Evolutionary conservation across 495 filamentous ascomycete genomes (phyloP).

Genomic region (Corynascus novoguineensis): DNA sequence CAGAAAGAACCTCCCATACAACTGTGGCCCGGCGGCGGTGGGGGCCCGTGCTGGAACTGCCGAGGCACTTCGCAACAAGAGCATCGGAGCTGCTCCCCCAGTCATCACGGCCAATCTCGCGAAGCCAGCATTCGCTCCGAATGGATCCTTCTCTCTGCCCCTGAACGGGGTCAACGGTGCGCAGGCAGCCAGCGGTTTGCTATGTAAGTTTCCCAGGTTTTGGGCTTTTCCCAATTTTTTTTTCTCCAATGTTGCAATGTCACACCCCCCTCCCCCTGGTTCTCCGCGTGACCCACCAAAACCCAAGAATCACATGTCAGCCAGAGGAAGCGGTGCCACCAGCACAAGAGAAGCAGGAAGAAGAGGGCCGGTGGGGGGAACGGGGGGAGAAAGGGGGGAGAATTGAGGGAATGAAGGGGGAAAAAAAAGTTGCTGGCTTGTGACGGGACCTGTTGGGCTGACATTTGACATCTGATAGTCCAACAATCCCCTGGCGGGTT

Average conservation of each 20-base stretch:
- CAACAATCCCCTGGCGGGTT: slow-evolving; percentile 18
- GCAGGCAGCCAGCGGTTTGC: neutral
- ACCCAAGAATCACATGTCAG: slow-evolving; percentile 25
- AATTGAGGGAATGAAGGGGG: too few species aligned
- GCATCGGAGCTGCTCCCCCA: slow-evolving; percentile 4
- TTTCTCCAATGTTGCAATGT: neutral
- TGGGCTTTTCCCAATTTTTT: neutral
- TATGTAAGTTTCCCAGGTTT: slow-evolving; percentile 7
- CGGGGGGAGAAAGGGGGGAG: too few species aligned
- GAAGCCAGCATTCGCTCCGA: neutral
- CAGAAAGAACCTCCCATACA: slow-evolving; percentile 36
- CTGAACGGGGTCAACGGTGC: slow-evolving; percentile 6
- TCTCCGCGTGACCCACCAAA: neutral
- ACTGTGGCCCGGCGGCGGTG: slow-evolving; percentile 16
- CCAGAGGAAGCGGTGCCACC: neutral
- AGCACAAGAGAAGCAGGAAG: neutral
- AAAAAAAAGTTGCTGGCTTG: slow-evolving; percentile 4
- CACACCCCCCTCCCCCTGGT: neutral
- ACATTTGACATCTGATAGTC: slow-evolving; percentile 28
- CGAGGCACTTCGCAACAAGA: slow-evolving; percentile 36
- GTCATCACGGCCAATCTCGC: slow-evolving; percentile 14
- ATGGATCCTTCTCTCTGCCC: slow-evolving; percentile 10
- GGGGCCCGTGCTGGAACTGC: slow-evolving; percentile 17
- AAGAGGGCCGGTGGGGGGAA: too few species aligned
- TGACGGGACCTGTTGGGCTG: slow-evolving; percentile 8